Evolutionary conservation across 2,329 filamentous ascomycete genomes (phyloP), one percentile per base, ranked within the genome.

Genomic region (Cladophialophora bantiana): DNA sequence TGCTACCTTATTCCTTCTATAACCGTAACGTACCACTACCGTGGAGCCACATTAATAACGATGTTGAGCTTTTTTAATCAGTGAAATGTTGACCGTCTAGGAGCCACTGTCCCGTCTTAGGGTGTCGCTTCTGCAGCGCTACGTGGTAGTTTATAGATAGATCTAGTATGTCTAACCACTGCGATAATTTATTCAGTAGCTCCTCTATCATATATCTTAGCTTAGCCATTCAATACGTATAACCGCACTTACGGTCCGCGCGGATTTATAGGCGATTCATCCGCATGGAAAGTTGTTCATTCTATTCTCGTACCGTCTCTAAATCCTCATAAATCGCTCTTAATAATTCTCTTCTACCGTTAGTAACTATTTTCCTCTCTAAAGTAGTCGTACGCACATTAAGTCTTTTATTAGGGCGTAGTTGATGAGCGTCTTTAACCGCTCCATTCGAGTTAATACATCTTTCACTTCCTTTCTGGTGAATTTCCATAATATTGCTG

Each of bases 51-150:
- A 69, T 53, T n/a, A 67, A 59, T 10, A 64, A 64, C 7, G 54
- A 63, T 18, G 62, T 34, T 10, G 58, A 38, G 32, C 31, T 57
- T 42, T 59, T 66, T 66, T 59, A 68, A 18, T 64, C 15, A 5
- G 7, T 2, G 59, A 70, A 68, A 3, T 59, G 4, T 34, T 55
- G 31, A 26, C 63, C 54, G 9, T 60, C 34, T 10, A 61, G 18
- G n/a, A 70, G 62, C 68, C 68, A 70, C 38, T 38, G 35, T n/a
- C 65, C 62, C 2, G 68, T 70, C 4, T 55, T 55, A 20, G 56
- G 26, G 7, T 67, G 56, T n/a, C 56, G 60, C 45, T 64, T 66
- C 18, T 18, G 20, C 15, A 59, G 52, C 10, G 68, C 70, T 45
- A 57, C 56, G 13, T 62, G 59, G 42, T 66, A 60, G 53, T 70